Conservation (phyloP, 208 protist genomes). For the Acanthamoeba healyi region DNA sequence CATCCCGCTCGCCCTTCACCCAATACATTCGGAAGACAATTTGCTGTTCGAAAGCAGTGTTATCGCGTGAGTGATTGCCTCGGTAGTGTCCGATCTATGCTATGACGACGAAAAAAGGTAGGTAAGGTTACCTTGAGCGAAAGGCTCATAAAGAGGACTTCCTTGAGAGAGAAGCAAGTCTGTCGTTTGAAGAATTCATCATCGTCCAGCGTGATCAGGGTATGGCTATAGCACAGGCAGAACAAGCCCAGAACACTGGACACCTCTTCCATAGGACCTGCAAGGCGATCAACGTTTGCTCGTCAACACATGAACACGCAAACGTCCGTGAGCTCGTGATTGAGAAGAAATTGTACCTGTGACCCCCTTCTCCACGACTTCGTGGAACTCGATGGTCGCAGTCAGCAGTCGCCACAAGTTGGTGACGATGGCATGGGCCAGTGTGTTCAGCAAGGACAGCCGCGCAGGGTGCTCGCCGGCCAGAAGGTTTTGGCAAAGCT, state of each 20-base stretch:
- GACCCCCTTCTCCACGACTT: background rate
- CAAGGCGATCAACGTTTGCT: background rate
- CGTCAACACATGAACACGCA: too few species aligned
- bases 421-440: conserved; percentile 40
- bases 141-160: conserved; percentile 1
- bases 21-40: conserved; percentile 57
- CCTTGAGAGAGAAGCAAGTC: conserved; percentile 34
- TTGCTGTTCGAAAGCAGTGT: background rate
- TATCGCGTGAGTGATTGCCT: background rate
- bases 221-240: conserved; percentile 41
- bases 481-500: conserved; percentile 12
- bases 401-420: conserved; percentile 49
- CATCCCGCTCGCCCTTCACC: conserved; percentile 17
- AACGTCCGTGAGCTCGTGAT: background rate
- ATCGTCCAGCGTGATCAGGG: conserved; percentile 29
- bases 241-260: background rate
- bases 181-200: conserved; percentile 65
- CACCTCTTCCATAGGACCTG: background rate
- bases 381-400: background rate
- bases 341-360: background rate
- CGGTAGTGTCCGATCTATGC: background rate
- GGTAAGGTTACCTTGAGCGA: background rate
- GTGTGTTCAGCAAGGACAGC: conserved; percentile 1
- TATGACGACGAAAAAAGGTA: too few species aligned
- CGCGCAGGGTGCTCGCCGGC: background rate